phyloP scores from a whole-genome alignment of 2,329 filamentous ascomycete species.

The Colletotrichum tamarilloi region DNA sequence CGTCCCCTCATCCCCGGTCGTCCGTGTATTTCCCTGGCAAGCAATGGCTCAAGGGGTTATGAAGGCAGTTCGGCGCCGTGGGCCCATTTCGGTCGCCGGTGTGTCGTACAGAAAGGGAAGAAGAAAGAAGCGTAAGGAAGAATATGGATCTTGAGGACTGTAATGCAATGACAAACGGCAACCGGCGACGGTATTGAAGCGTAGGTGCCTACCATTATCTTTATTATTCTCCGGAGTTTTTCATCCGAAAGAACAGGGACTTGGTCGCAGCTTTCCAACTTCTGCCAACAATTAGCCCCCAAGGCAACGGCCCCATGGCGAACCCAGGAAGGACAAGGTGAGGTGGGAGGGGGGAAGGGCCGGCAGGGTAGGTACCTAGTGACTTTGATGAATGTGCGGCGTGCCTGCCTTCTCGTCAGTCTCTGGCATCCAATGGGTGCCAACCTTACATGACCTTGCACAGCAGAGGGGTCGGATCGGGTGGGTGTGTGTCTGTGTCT shows the following conservation, averaged over 20 bases:
- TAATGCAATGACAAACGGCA: background rate
- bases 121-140: background rate
- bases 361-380: background rate
- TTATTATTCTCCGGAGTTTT: conserved; percentile 14
- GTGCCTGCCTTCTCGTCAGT: background rate
- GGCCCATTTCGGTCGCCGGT: background rate
- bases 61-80: background rate
- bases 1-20: background rate
- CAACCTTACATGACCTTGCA: background rate
- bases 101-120: background rate
- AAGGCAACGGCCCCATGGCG: background rate
- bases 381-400: background rate
- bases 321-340: conserved; percentile 7
- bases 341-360: background rate
- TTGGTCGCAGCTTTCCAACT: conserved; percentile 10
- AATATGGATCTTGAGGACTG: background rate
- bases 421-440: background rate
- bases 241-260: conserved; percentile 23
- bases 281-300: conserved; percentile 8
- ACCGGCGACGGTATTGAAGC: no score
- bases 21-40: background rate
- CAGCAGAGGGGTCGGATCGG: background rate
- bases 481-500: background rate
- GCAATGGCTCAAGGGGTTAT: background rate
- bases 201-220: no score